These are phyloP conservation scores for Tetradesmus obliquus DNA, from an alignment of 139 green algal genomes.

Conservation along the genomic window DNA sequence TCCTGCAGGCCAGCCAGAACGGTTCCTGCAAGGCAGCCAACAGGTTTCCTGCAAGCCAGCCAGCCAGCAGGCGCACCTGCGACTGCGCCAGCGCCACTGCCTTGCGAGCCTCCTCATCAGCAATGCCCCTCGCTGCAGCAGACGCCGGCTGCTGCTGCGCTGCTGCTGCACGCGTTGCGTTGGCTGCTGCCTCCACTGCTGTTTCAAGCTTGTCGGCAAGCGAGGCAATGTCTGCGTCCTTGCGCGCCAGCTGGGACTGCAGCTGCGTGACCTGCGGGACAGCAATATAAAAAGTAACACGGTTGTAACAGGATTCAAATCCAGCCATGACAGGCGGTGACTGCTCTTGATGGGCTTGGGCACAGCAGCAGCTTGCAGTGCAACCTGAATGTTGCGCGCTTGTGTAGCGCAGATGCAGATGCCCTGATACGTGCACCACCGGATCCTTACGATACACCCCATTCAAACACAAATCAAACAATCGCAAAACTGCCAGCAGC, in stretches of 20 bases:
- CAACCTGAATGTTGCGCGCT: not conserved
- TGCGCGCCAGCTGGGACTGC: not conserved
- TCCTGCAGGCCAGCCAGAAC: no score
- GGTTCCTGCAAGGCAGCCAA: no score
- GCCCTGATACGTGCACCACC: no score
- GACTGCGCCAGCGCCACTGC: conserved; percentile 13
- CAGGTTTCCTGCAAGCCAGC: not conserved
- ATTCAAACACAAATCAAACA: not conserved
- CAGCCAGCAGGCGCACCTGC: not conserved
- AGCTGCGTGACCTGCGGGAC: conserved; percentile 17
- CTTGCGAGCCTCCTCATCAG: not conserved
- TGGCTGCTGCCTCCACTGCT: conserved; percentile 20
- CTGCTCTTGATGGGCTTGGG: not conserved
- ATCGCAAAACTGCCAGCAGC: not conserved
- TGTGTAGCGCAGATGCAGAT: no score
- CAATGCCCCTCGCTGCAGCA: not conserved
- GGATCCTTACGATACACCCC: not conserved
- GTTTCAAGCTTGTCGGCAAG: conserved; percentile 33
- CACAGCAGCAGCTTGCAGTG: not conserved
- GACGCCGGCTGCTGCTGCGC: not conserved
- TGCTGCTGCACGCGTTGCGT: conserved; percentile 23
- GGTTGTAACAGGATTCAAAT: not conserved
- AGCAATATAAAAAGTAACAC: not conserved
- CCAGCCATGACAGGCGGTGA: not conserved
- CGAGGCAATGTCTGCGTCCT: conserved; percentile 28